Evolutionary conservation across 2,329 filamentous ascomycete species (phyloP), one percentile per base, ranked within the genome.

Genomic region (Pseudocercospora crystallina): DNA sequence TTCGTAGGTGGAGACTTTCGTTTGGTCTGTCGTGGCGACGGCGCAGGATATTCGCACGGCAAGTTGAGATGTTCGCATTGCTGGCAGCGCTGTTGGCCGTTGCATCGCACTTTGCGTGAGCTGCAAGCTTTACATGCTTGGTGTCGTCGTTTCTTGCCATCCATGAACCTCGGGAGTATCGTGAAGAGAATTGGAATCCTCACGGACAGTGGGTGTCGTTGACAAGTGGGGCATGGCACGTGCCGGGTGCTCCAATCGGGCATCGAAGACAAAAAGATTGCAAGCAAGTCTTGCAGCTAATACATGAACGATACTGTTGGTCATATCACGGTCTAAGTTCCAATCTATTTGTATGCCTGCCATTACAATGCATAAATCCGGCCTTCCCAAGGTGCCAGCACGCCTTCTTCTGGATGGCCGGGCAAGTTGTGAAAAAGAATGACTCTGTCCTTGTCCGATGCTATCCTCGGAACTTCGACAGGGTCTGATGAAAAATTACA

Each of bases 51-150:
- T 67, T 44, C 42, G 60, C 76, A 79, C 29, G 59, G 63, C n/a
- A 79, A 60, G 30, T 72, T 72, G 39, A 76, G 67, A 58, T 75
- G 71, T 14, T 57, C 62, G 58, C 72, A 74, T 49, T 74, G 71
- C 48, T 70, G 66, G 48, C 76, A 79, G 37, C 69, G 64, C 20
- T 70, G 63, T 48, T 73, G 65, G 30, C 76, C 74, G 56, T 76
- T 76, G 60, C 75, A 77, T 48, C 71, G 71, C 12, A 76, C 73
- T 53, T 76, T 77, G 12, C 75, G 69, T 2, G 71, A 60, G 44
- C 73, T 73, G 61, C 74, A 77, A 5, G 72, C 69, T 53, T 77
- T 73, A 55, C 75, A 76, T n/a, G 75, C 73, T 29, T 43, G 26
- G 29, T 45, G 44, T 53, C 39, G n/a, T 45, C 32, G 33, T 36